These are phyloP conservation scores for Glaciozyma martinii DNA, from an alignment of 768 basidiomycete genomes.

Conservation along the genomic window DNA sequence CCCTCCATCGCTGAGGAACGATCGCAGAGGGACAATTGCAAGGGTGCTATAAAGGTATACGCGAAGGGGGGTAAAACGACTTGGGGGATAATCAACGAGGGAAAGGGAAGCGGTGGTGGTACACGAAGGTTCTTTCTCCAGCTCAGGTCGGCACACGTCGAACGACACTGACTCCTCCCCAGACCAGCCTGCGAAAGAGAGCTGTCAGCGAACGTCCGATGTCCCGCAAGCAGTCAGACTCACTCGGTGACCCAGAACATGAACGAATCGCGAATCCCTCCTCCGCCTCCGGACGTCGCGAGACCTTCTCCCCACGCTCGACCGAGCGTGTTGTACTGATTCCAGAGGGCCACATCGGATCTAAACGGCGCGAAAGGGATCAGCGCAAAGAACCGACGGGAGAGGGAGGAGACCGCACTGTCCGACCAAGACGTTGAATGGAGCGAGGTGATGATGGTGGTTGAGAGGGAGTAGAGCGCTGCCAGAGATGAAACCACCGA, in stretches of 20 bases:
- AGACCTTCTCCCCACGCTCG: conserved; percentile 10
- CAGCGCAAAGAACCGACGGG: too few species aligned
- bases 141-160: conserved; percentile 12
- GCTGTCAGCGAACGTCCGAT: neutral
- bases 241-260: conserved; percentile 6
- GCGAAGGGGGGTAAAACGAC: too few species aligned
- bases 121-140: too few species aligned
- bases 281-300: neutral
- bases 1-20: too few species aligned
- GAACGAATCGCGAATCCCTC: conserved; percentile 5
- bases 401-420: neutral
- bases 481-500: conserved; percentile 24
- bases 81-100: too few species aligned
- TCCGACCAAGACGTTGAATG: conserved; percentile 7
- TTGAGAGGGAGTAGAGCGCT: conserved; percentile 10
- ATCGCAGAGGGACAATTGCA: too few species aligned
- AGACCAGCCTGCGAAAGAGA: conserved; percentile 3
- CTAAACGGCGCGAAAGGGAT: too few species aligned
- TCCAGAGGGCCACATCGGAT: neutral
- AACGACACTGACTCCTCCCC: conserved; percentile 15
- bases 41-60: too few species aligned
- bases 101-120: too few species aligned
- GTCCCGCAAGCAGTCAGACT: neutral
- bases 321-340: conserved; percentile 3
- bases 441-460: conserved; percentile 18